Conservation (phyloP, 139 green algal species). For the Deuterostichococcus epilithicus region DNA sequence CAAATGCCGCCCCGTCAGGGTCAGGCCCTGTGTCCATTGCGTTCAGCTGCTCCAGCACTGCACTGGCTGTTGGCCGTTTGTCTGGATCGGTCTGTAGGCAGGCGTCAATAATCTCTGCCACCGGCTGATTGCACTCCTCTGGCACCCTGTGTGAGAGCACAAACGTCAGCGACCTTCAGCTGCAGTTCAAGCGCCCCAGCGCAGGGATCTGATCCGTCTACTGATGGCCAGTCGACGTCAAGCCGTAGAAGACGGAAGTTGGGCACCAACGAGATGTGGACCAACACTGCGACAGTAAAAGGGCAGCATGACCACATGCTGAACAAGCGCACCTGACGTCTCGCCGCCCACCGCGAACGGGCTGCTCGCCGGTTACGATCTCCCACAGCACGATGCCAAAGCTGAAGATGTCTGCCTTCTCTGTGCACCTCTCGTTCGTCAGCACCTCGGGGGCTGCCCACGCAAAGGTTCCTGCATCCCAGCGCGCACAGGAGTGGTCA, state of each 20-base stretch:
- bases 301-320: too few relatives aligned
- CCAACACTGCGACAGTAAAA: too few relatives aligned
- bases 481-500: not conserved
- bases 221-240: too few relatives aligned
- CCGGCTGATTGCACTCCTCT: slow-evolving; percentile 30
- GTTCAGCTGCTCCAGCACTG: slow-evolving; percentile 10
- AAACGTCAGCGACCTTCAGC: too few relatives aligned
- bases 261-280: too few relatives aligned
- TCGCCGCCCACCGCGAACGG: slow-evolving; percentile 20
- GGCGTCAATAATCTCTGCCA: slow-evolving; percentile 22
- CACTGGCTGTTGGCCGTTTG: slow-evolving; percentile 23
- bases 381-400: slow-evolving; percentile 10
- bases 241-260: too few relatives aligned
- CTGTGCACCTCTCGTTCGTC: slow-evolving; percentile 21
- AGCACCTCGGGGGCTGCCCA: slow-evolving; percentile 39
- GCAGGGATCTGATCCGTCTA: too few relatives aligned
- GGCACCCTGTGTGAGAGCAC: slow-evolving; percentile 24
- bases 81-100: slow-evolving; percentile 32
- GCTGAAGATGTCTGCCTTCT: slow-evolving; percentile 11
- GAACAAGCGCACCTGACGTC: slow-evolving; percentile 18
- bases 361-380: slow-evolving; percentile 18
- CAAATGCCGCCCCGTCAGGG: not conserved
- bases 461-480: slow-evolving; percentile 6
- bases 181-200: too few relatives aligned
- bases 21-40: not conserved